Base-by-base conservation (phyloP, 2,329 filamentous ascomycete genomes). In the Capronia coronata region DNA sequence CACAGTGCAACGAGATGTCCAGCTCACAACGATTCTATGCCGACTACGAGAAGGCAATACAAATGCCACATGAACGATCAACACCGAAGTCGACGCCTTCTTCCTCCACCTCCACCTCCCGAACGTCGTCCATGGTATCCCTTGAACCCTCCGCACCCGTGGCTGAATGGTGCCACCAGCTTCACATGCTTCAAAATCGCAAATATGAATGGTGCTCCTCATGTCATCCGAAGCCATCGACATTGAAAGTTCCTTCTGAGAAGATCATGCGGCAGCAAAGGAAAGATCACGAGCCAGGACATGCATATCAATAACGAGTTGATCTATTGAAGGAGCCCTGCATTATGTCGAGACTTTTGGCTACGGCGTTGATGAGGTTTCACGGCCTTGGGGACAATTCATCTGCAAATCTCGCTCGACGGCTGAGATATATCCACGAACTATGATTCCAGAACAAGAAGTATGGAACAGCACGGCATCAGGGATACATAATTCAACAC, bases 131-230 rank as follows among this genome's bases (percentile, higher is more conserved):
- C 14, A 30, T 51, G 10, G 49, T 46, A 14, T 54, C 50, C 18
- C 59, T 55, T 43, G 53, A 56, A 25, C 58, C 57, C 5, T 52
- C 54, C 1, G n/a, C 46, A 2, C 48, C 52, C 2, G 52, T 60
- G 10, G 57, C 55, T 9, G 58, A 60, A 46, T 60, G 58, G 58
- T 55, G 55, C 27, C 58, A 60, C 39, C 57, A 59, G 35, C 51
- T 59, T 40, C 58, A 60, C 41, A 45, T 59, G 41, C 56, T 55
- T 11, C 58, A 60, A 46, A 42, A 51, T 23, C 52, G 55, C 13
- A 53, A 52, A 39, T 59, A 59, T 43, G 54, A 57, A 25, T 60
- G 58, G 58, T 60, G 58, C 47, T 32, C 51, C 44, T 43, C 43
- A n/a, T 60, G 58, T 43, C 49, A 49, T 43, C 57, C 55, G 13